Evolutionary conservation across 2,329 filamentous ascomycete genomes (phyloP).

Genomic region (Fusarium illudens): DNA sequence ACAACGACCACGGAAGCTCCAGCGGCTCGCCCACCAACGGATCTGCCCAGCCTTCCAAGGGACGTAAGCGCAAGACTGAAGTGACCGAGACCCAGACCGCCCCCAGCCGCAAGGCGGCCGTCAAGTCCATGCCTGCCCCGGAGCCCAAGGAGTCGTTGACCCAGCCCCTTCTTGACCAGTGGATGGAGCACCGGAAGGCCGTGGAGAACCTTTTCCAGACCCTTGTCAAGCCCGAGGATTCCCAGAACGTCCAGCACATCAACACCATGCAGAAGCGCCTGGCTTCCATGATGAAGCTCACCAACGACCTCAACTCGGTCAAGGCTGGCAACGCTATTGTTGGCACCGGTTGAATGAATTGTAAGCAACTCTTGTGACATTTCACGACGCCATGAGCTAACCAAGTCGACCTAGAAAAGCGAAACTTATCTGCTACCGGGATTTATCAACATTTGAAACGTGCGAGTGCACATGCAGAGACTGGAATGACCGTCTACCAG

Average conservation of each 20-base stretch:
- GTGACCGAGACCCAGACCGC: constrained; percentile 50
- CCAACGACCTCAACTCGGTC: constrained; percentile 41
- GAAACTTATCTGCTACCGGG: constrained; percentile 40
- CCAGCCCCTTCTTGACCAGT: constrained; percentile 60
- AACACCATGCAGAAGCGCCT: constrained; percentile 60
- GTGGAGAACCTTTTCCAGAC: constrained; percentile 67
- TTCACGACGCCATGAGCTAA: constrained; percentile 10
- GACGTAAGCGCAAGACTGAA: constrained; percentile 68
- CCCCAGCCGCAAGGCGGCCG: constrained; percentile 59
- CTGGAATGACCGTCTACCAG: constrained; percentile 33
- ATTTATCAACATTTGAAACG: constrained; percentile 23
- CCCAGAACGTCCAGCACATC: constrained; percentile 63
- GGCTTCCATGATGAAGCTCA: constrained; percentile 61
- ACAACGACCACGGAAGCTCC: constrained; percentile 67
- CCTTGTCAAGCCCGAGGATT: constrained; percentile 60
- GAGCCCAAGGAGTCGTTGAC: constrained; percentile 46
- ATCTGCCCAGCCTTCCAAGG: constrained; percentile 52
- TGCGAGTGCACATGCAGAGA: constrained; percentile 39
- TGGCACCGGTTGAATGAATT: constrained; percentile 45
- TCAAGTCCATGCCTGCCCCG: constrained; percentile 50
- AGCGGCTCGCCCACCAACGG: constrained; percentile 53
- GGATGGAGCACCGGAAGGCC: constrained; percentile 69
- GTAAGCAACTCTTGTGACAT: constrained; percentile 20
- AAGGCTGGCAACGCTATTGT: constrained; percentile 40
- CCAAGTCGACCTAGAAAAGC: constrained; percentile 10